Conservation (phyloP, 305 asterid species). For the Fraxinus velutina region DNA sequence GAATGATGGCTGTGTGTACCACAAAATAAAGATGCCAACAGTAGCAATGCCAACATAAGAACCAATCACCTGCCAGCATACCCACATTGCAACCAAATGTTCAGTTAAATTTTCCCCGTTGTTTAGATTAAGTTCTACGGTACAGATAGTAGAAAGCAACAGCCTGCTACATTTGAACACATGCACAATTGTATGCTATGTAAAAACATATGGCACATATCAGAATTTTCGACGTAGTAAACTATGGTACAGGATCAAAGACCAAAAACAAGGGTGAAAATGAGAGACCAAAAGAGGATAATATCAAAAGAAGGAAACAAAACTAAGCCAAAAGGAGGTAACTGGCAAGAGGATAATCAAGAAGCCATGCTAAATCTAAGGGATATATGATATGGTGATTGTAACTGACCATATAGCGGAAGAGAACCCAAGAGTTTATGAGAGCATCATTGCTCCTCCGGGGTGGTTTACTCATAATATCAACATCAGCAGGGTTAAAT, state of each 20-base stretch:
- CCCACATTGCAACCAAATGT: background rate
- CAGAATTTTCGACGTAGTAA: background rate
- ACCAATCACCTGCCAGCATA: slow-evolving; percentile 67
- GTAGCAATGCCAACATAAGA: slow-evolving; percentile 85
- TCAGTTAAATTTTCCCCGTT: background rate
- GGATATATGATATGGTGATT: background rate
- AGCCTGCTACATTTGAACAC: background rate
- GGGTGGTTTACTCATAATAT: slow-evolving; percentile 88
- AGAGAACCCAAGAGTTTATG: slow-evolving; percentile 68
- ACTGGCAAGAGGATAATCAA: background rate
- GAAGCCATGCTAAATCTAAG: background rate
- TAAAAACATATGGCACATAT: background rate
- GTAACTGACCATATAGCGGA: slow-evolving; percentile 71
- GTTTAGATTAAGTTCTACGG: background rate
- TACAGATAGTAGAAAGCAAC: background rate
- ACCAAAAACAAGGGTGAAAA: background rate
- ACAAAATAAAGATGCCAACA: slow-evolving; percentile 71
- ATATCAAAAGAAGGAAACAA: background rate
- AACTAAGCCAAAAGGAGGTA: background rate
- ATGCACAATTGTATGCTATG: background rate
- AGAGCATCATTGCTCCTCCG: slow-evolving; percentile 71
- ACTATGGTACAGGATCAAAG: background rate
- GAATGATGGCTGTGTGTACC: slow-evolving; percentile 85
- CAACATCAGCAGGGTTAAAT: slow-evolving; percentile 85
- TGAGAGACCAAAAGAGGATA: background rate